A percentile compares a stretch with the other conserved stretches of the same genome.
Conservation (phyloP, 768 basidiomycete genomes). For the Leucosporidium yakuticum region DNA sequence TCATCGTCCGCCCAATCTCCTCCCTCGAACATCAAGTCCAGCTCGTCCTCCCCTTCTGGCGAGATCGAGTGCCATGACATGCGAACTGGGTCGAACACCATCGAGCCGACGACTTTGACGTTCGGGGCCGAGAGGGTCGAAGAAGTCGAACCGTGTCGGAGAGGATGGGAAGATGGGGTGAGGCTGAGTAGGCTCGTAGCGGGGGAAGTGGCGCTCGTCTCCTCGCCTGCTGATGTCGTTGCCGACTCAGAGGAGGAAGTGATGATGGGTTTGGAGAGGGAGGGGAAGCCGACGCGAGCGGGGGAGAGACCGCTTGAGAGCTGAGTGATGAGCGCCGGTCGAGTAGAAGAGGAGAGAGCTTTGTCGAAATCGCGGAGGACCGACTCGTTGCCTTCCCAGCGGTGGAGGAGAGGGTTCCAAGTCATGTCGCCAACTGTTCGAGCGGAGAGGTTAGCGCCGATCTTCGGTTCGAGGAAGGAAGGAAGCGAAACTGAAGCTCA, state of each 20-base stretch:
- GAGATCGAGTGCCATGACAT: conserved; percentile 97
- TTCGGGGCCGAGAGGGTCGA: conserved; percentile 43
- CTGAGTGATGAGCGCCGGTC: conserved; percentile 92
- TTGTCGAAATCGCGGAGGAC: conserved; percentile 82
- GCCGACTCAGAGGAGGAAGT: background rate
- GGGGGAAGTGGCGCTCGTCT: background rate
- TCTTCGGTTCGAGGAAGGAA: conserved; percentile 3
- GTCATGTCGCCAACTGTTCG: conserved; percentile 88
- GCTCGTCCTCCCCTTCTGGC: conserved; percentile 66
- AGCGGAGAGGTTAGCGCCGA: background rate
- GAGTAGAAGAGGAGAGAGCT: conserved; percentile 69
- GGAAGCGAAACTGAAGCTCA: conserved; percentile 43
- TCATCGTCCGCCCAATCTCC: conserved; percentile 26
- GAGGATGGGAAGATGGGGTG: too few species aligned
- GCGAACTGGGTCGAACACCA: conserved; percentile 88
- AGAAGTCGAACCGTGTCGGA: background rate
- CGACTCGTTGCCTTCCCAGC: conserved; percentile 98
- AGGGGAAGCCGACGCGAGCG: conserved; percentile 46
- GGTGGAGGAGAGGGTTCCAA: conserved; percentile 82
- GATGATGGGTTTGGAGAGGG: background rate
- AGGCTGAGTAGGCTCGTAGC: too few species aligned
- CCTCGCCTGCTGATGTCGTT: conserved; percentile 5
- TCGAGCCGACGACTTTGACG: conserved; percentile 88
- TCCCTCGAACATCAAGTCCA: conserved; percentile 27
- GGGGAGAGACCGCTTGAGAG: conserved; percentile 66